Percentiles rank a stretch among this genome's conserved stretches.
phyloP scores from a whole-genome alignment of 1,284 basidiomycete genomes.

The Lentinula novae-zelandiae region DNA sequence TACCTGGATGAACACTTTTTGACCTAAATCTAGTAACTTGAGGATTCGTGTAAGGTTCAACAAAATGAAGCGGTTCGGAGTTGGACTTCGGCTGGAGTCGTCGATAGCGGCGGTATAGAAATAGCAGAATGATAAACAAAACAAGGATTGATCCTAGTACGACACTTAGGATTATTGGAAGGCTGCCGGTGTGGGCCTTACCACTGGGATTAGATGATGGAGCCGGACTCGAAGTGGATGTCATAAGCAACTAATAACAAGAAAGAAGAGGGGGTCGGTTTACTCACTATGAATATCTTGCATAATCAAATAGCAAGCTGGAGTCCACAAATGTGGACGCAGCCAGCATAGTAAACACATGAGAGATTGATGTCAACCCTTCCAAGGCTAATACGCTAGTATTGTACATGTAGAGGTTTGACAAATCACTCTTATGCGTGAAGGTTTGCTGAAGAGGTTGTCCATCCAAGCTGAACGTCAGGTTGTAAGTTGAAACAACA shows the following conservation, averaged over 20 bases:
- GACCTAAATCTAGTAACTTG: neutral
- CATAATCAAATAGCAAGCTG: constrained; percentile 12
- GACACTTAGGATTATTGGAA: neutral
- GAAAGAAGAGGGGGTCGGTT: neutral
- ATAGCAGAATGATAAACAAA: neutral
- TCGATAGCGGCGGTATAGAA: neutral
- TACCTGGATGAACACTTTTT: neutral
- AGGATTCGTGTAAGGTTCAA: neutral
- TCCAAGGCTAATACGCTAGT: constrained; percentile 7
- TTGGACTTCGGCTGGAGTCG: neutral
- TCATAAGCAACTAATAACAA: neutral
- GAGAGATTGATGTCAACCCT: neutral
- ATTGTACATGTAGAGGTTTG: constrained; percentile 7
- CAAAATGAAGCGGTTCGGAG: neutral
- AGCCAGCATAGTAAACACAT: constrained; percentile 9
- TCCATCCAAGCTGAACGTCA: constrained; percentile 9
- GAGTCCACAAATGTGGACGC: constrained; percentile 7
- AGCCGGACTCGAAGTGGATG: neutral
- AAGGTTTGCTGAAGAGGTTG: neutral
- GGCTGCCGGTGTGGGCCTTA: neutral
- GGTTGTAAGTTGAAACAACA: constrained; percentile 1
- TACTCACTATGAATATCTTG: constrained; percentile 4
- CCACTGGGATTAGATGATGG: too few species aligned
- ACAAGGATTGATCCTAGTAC: neutral
- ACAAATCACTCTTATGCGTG: neutral